These are phyloP conservation scores for Phytophthora quininea DNA, from an alignment of 352 stramenopile species.

Conservation along the genomic window DNA sequence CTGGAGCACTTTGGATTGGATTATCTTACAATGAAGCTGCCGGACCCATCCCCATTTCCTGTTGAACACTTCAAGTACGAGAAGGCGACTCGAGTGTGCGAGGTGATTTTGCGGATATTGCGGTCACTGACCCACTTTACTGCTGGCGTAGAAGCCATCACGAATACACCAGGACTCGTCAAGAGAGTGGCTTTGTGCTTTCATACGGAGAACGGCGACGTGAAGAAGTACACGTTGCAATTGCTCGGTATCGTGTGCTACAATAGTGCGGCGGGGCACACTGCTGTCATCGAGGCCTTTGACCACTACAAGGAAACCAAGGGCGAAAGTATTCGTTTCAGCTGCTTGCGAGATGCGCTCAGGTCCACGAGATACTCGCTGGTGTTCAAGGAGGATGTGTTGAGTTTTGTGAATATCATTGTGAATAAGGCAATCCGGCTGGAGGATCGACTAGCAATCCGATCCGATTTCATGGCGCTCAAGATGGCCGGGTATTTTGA, in stretches of 20 bases:
- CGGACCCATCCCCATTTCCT: conserved; percentile 79
- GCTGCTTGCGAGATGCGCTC: conserved; percentile 79
- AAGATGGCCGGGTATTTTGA: conserved; percentile 90
- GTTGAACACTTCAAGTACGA: conserved; percentile 84
- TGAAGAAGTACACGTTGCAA: conserved; percentile 86
- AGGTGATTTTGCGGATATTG: conserved; percentile 79
- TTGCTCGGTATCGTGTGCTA: conserved; percentile 87
- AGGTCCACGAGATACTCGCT: conserved; percentile 85
- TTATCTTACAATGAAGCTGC: conserved; percentile 88
- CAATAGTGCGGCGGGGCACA: conserved; percentile 83
- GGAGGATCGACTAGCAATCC: conserved; percentile 83
- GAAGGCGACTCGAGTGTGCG: conserved; percentile 75
- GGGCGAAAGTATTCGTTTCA: conserved; percentile 80
- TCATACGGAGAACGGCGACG: conserved; percentile 80
- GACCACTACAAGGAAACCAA: conserved; percentile 87
- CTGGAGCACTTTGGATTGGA: conserved; percentile 77
- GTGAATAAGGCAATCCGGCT: conserved; percentile 88
- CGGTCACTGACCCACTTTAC: conserved; percentile 82
- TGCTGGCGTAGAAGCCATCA: conserved; percentile 81
- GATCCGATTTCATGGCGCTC: conserved; percentile 83
- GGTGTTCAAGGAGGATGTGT: conserved; percentile 89
- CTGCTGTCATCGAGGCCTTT: conserved; percentile 83
- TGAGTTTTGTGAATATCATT: conserved; percentile 91
- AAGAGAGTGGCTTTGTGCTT: conserved; percentile 85
- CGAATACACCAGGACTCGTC: conserved; percentile 78